These are phyloP conservation scores for Boletus vinaceobasis DNA, from an alignment of 768 basidiomycete species.

Conservation along the genomic window DNA sequence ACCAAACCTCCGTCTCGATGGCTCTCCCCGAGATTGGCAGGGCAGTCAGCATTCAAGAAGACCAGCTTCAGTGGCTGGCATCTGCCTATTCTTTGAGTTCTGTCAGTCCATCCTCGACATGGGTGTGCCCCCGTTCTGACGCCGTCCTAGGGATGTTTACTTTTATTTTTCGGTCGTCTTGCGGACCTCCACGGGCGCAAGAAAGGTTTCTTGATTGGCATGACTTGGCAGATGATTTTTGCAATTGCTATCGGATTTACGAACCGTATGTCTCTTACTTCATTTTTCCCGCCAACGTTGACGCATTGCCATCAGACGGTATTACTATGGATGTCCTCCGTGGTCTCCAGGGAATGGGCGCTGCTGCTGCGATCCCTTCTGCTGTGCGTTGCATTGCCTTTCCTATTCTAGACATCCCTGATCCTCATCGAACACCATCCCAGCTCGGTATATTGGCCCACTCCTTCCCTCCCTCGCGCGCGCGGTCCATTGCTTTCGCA, in stretches of 20 bases:
- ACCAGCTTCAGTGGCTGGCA: slow-evolving; percentile 61
- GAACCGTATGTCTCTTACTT: slow-evolving; percentile 34
- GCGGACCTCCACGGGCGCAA: slow-evolving; percentile 81
- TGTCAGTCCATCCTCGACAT: slow-evolving; percentile 37
- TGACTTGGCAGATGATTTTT: slow-evolving; percentile 49
- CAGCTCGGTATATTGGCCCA: slow-evolving; percentile 82
- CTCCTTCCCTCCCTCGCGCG: slow-evolving; percentile 63
- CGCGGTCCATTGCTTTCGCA: slow-evolving; percentile 76
- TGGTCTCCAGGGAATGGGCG: slow-evolving; percentile 78
- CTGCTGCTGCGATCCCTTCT: slow-evolving; percentile 72
- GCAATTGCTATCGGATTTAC: slow-evolving; percentile 66
- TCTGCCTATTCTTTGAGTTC: slow-evolving; percentile 68
- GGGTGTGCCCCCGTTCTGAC: background rate
- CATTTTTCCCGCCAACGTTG: background rate
- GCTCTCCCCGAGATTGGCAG: slow-evolving; percentile 50
- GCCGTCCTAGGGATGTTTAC: slow-evolving; percentile 64
- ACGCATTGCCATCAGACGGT: slow-evolving; percentile 37
- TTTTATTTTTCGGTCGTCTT: slow-evolving; percentile 73
- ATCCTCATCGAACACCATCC: background rate
- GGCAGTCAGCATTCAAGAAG: slow-evolving; percentile 46
- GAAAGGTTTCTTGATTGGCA: slow-evolving; percentile 60
- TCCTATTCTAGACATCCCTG: background rate
- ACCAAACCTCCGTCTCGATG: slow-evolving; percentile 45
- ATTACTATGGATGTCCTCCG: slow-evolving; percentile 67
- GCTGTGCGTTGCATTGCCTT: slow-evolving; percentile 41